Evolutionary conservation across 805 yeast species (phyloP), one percentile per base, ranked within the genome.

Genomic region (Candida nemodendra): DNA sequence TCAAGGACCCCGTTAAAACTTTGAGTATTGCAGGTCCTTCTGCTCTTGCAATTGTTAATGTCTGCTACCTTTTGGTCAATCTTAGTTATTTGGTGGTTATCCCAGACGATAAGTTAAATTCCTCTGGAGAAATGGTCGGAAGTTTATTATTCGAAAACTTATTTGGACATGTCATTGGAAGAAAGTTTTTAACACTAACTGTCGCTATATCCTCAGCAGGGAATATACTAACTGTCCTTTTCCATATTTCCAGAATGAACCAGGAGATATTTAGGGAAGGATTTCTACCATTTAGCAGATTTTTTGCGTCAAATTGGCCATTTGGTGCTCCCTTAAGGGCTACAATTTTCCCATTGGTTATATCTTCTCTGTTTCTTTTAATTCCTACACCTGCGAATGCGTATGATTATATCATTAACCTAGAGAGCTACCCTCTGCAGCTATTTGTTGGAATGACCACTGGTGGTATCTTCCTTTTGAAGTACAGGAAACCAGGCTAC

Each of bases 211-310:
- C 77, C 34, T 71, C 80, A 4, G 81, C 74, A 3, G 80, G 81
- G 2, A 76, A 76, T 45, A 69, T 76, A 4, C 68, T 76, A 43
- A 78, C 75, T 14, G 81, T 76, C 6, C 47, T 75, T 27, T 76
- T 73, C 50, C 71, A 76, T 13, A 65, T 74, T 15, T 72, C 79
- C 2, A 60, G 81, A 42, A 69, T 72, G 54, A 71, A 71, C 44
- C 82, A 76, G 51, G 82, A 76, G 50, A 74, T 72, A 1, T 76
- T 76, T 50, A 53, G 79, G 17, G 80, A 74, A 44, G 81, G 81
- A 0, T 74, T 66, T 47, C 54, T 76, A 18, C 82, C 82, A 4
- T 68, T 59, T 32, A 72, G 79, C 8, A 50, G 47, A 19, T 60
- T 69, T 41, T 72, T 76, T 68, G 71, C 80, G 2, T 71, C 80